Evolutionary conservation across 352 stramenopile genomes (phyloP).

Genomic region (Nothophytophthora sp.): DNA sequence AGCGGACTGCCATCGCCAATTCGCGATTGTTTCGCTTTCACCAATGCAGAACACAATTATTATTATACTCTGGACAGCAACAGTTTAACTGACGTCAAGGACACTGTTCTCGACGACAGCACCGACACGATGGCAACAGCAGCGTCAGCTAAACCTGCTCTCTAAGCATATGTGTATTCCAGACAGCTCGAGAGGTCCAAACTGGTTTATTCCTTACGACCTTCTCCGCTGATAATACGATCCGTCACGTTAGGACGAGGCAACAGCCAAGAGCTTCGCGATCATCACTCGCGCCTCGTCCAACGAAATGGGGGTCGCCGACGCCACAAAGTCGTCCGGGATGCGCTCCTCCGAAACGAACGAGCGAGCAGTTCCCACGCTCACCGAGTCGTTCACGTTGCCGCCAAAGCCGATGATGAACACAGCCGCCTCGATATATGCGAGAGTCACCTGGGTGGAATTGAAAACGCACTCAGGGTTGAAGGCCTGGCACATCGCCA

Average conservation of each 20-base stretch:
- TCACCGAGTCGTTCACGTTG: constrained; percentile 33
- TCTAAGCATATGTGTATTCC: too few relatives aligned
- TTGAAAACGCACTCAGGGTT: constrained; percentile 37
- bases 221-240: too few relatives aligned
- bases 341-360: constrained; percentile 43
- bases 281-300: constrained; percentile 20
- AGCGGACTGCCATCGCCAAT: too few relatives aligned
- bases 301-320: constrained; percentile 20
- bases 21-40: too few relatives aligned
- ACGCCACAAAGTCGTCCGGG: constrained; percentile 23
- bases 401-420: constrained; percentile 28
- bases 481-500: constrained; percentile 16
- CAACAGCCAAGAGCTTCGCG: constrained; percentile 22
- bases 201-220: too few relatives aligned
- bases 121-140: too few relatives aligned
- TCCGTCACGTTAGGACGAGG: background rate
- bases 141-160: too few relatives aligned
- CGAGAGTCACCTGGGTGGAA: constrained; percentile 10
- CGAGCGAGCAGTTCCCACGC: constrained; percentile 19
- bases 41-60: too few relatives aligned
- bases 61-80: too few relatives aligned
- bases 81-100: too few relatives aligned
- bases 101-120: too few relatives aligned
- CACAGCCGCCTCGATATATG: constrained; percentile 30
- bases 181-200: too few relatives aligned